Base-by-base conservation (phyloP, 2,329 filamentous ascomycete genomes). In the Colletotrichum sp. region DNA sequence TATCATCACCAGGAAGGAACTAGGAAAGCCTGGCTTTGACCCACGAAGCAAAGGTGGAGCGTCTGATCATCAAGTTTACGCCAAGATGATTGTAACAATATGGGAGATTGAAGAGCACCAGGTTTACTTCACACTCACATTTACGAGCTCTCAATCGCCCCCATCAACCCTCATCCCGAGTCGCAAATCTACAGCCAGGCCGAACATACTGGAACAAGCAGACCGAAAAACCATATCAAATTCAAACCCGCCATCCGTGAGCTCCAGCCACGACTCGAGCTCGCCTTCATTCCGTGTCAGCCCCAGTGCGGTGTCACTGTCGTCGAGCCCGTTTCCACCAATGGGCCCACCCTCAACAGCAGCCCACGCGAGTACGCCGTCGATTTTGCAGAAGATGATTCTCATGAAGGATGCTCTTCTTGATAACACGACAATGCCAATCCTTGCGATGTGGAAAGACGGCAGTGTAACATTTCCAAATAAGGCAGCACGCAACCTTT, bases 361-460 rank as follows among this genome's bases (percentile, higher is more conserved):
- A 12, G 85, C 89, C 7, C 83, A 88, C n/a, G 87, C 90, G 0
- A 89, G 88, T 71, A 88, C 91, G 4, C 92, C 93, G 0, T 93
- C 93, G 0, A 87, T 94, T 14, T 88, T 95, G 28, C 92, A 95
- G 79, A 96, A 96, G 81, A 91, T 95, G 71, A 92, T 91, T 9
- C 87, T 93, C 67, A 91, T 96, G 86, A 96, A 96, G 82, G 94
- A 96, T 81, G 94, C 94, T 1, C 88, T 96, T 24, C 85, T 96
- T 8, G 94, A 95, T 81, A 94, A 92, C 52, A 94, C 95, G 30
- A 90, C 92, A 76, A 92, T 95, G 81, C 94, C 95, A 0, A 93
- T 95, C 26, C 86, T 96, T 60, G 93, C 93, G 28, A 94, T 96
- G 92, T 96, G 95, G 95, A 94, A 93, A 81, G 95, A 96, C 78